These are phyloP conservation scores for Pichia ethanolica DNA, from an alignment of 805 yeast species.

Conservation along the genomic window DNA sequence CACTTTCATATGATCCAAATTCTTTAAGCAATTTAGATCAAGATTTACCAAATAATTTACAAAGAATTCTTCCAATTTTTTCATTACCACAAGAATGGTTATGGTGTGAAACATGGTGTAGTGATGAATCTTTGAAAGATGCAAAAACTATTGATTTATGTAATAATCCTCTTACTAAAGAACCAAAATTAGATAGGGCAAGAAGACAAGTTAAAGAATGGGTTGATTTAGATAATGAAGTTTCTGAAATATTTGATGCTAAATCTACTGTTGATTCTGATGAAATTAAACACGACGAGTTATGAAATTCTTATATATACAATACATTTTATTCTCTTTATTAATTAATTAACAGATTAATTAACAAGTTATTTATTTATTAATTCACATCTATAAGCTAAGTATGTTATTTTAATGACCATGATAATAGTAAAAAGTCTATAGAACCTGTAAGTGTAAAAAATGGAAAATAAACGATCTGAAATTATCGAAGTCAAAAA, in stretches of 20 bases:
- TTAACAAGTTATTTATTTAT: neutral
- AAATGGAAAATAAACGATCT: neutral
- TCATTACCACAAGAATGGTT: conserved; percentile 80
- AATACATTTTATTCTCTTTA: neutral
- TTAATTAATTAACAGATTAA: neutral
- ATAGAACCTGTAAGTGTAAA: too few species aligned
- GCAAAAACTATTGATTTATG: conserved; percentile 83
- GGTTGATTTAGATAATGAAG: conserved; percentile 55
- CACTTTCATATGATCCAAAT: conserved; percentile 66
- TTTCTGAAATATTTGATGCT: conserved; percentile 16
- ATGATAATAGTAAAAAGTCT: too few species aligned
- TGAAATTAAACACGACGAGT: conserved; percentile 4
- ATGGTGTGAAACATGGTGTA: conserved; percentile 94
- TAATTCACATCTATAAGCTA: too few species aligned
- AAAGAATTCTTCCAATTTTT: conserved; percentile 54
- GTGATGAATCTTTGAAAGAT: conserved; percentile 45
- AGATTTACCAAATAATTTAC: conserved; percentile 87
- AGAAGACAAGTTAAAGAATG: conserved; percentile 74
- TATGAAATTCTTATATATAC: neutral
- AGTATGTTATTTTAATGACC: too few species aligned
- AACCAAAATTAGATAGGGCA: conserved; percentile 69
- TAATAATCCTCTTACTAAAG: conserved; percentile 76
- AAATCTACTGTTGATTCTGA: too few species aligned
- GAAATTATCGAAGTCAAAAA: neutral
- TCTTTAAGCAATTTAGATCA: conserved; percentile 84